Conservation (phyloP, 2,329 filamentous ascomycete species). For the Podosphaera leucotricha region DNA sequence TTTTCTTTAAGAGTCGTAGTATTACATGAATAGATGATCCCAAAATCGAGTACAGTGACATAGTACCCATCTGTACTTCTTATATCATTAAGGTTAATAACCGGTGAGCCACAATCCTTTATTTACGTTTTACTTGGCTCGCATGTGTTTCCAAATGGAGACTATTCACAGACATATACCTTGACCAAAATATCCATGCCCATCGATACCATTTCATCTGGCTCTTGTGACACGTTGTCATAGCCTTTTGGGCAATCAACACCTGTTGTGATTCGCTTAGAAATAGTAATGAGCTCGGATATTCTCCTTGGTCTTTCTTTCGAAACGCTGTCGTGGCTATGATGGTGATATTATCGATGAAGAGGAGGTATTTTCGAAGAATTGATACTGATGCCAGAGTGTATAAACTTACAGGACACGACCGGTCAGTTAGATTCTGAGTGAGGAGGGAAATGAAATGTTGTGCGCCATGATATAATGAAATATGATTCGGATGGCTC, state of each 20-base stretch:
- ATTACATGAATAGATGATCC: too few species aligned
- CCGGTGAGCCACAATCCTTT: too few species aligned
- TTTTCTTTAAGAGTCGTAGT: too few species aligned
- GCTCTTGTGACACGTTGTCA: slow-evolving; percentile 74
- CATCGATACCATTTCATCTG: slow-evolving; percentile 99
- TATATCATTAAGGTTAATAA: too few species aligned
- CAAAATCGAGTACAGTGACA: too few species aligned
- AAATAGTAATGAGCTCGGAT: slow-evolving; percentile 40
- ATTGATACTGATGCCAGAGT: slow-evolving; percentile 53
- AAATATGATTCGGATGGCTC: slow-evolving; percentile 79
- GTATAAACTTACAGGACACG: slow-evolving; percentile 62
- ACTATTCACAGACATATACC: slow-evolving; percentile 95
- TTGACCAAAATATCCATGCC: slow-evolving; percentile 74
- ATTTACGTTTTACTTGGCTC: too few species aligned
- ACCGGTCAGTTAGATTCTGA: slow-evolving; percentile 36
- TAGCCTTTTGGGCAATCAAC: slow-evolving; percentile 53
- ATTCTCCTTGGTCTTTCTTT: slow-evolving; percentile 20
- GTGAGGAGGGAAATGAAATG: slow-evolving; percentile 46
- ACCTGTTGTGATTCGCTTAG: slow-evolving; percentile 41
- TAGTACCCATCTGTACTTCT: too few species aligned
- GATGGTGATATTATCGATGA: slow-evolving; percentile 56
- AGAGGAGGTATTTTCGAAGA: slow-evolving; percentile 54
- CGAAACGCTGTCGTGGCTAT: slow-evolving; percentile 30
- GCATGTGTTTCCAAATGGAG: slow-evolving; percentile 37
- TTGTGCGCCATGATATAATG: slow-evolving; percentile 60